Conservation (phyloP, 2,329 filamentous ascomycete genomes). For the Ceratocystis harringtonii region DNA sequence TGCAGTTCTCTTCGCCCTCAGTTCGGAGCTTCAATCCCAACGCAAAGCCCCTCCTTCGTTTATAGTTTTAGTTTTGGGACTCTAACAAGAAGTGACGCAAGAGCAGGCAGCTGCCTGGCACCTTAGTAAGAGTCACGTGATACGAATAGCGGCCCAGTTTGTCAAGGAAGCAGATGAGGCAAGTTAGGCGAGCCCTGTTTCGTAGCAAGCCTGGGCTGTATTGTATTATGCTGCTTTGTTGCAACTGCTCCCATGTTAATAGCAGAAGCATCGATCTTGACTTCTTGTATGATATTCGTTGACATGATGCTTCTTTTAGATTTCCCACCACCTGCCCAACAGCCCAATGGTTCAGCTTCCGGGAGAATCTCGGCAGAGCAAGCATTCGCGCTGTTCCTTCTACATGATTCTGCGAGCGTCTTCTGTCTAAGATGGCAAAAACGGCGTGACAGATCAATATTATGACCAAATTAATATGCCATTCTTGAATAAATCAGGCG, state of each 20-base stretch:
- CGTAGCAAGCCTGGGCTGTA: no score
- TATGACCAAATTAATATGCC: not conserved
- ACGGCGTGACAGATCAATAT: not conserved
- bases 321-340: not conserved
- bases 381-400: not conserved
- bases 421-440: not conserved
- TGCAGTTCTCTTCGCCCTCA: not conserved
- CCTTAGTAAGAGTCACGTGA: not conserved
- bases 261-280: no score
- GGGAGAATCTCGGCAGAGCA: not conserved
- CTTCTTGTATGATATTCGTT: no score
- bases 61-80: not conserved
- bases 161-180: no score
- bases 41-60: constrained; percentile 4
- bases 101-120: not conserved
- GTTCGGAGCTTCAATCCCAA: not conserved
- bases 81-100: not conserved
- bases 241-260: no score
- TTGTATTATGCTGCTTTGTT: no score
- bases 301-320: not conserved
- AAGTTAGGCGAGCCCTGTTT: no score
- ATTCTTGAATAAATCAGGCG: not conserved
- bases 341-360: not conserved
- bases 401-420: not conserved
- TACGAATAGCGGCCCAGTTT: no score